Percentiles rank a stretch among this genome's conserved stretches.
phyloP scores from a whole-genome alignment of 345 rosid genomes.

The Punica granatum region DNA sequence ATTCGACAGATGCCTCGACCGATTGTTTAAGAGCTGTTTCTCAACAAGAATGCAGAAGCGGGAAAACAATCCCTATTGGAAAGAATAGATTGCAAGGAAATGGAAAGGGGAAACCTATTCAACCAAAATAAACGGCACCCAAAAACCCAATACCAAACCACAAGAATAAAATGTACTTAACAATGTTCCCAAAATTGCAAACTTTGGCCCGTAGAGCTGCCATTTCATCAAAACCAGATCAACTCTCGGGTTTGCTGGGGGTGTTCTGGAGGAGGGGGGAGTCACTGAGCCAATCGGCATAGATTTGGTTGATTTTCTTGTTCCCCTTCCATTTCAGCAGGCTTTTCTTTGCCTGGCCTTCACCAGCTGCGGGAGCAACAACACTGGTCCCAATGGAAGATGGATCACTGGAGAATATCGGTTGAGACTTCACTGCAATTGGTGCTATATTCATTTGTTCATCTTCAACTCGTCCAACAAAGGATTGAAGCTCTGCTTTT shows the following conservation, averaged over 20 bases:
- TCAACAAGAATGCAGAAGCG: neutral
- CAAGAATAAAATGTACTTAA: neutral
- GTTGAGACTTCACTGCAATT: slow-evolving; percentile 30
- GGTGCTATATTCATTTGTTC: slow-evolving; percentile 34
- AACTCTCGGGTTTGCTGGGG: slow-evolving; percentile 42
- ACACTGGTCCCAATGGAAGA: slow-evolving; percentile 27
- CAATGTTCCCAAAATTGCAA: neutral
- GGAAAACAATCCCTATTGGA: neutral
- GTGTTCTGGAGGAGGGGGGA: slow-evolving; percentile 45
- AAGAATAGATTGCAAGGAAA: neutral
- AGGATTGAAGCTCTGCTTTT: slow-evolving; percentile 52
- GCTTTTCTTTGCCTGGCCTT: slow-evolving; percentile 48
- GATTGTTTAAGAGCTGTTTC: neutral
- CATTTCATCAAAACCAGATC: slow-evolving; percentile 10
- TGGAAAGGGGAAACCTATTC: neutral
- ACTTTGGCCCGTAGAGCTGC: neutral
- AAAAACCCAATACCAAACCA: neutral
- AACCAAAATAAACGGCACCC: neutral
- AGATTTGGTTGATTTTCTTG: slow-evolving; percentile 78
- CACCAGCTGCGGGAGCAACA: slow-evolving; percentile 37
- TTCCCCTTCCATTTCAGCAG: slow-evolving; percentile 69
- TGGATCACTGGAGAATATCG: slow-evolving; percentile 24
- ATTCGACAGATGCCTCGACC: neutral
- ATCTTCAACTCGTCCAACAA: slow-evolving; percentile 45
- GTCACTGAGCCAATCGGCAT: slow-evolving; percentile 95